A percentile compares a stretch with the other conserved stretches of the same genome.
phyloP scores from a whole-genome alignment of 495 filamentous ascomycete genomes.

The Podospora didyma region DNA sequence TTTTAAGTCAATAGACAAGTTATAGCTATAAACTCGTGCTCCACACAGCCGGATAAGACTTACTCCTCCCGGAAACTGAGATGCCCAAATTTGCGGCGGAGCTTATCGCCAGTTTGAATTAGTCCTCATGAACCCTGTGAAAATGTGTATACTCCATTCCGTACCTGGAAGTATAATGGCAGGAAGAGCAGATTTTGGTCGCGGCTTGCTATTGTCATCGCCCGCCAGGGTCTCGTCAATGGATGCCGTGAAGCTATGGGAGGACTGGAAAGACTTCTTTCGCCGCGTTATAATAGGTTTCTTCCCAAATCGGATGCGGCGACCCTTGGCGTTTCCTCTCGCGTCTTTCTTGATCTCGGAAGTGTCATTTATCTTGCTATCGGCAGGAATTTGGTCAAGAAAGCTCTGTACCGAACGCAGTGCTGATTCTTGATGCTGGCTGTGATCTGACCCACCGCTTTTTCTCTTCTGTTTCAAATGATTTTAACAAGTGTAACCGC shows the following conservation, averaged over 20 bases:
- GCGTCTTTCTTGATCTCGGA: background rate
- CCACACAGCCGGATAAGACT: background rate
- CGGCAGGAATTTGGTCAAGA: background rate
- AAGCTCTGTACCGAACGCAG: constrained; percentile 2
- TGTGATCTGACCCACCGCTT: background rate
- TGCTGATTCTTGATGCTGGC: background rate
- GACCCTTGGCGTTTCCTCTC: background rate
- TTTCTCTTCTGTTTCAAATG: background rate
- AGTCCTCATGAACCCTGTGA: background rate
- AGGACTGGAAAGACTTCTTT: background rate
- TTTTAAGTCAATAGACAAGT: background rate
- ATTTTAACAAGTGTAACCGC: background rate
- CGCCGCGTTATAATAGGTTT: background rate
- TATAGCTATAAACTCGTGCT: too few species aligned
- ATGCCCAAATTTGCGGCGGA: constrained; percentile 7
- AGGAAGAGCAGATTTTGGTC: background rate
- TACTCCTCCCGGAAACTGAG: constrained; percentile 23
- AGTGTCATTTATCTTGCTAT: too few species aligned
- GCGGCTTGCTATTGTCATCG: background rate
- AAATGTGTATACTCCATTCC: background rate
- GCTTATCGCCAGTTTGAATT: background rate
- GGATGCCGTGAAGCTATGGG: background rate
- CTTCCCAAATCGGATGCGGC: background rate
- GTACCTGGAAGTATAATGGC: background rate
- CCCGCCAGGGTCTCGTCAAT: background rate